Evolutionary conservation across 305 asterid species (phyloP).

Genomic region (Fraxinus xanthoxyloides): DNA sequence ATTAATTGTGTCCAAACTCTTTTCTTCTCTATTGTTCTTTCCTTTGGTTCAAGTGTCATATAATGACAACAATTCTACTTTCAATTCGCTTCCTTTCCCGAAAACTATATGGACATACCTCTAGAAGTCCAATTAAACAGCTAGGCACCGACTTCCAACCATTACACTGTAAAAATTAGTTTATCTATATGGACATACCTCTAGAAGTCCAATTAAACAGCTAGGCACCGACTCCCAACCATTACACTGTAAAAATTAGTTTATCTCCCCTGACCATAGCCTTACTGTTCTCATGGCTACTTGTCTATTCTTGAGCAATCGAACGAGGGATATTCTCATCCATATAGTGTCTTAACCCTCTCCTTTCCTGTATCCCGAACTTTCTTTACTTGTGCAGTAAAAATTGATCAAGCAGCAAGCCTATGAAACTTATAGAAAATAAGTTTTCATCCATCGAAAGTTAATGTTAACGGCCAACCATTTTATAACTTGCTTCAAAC

Average conservation of each 20-base stretch:
- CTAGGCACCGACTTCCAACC: not conserved
- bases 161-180: not conserved
- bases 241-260: not conserved
- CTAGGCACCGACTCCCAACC: not conserved
- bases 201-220: not conserved
- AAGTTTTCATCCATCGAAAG: not conserved
- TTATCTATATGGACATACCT: not conserved
- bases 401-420: not conserved
- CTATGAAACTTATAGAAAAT: not conserved
- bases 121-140: not conserved
- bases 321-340: not conserved
- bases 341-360: not conserved
- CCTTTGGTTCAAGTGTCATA: not conserved
- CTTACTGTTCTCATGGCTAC: not conserved
- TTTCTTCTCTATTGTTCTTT: not conserved
- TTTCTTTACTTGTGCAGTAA: not conserved
- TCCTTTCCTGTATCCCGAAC: not conserved
- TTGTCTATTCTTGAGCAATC: not conserved
- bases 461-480: not conserved
- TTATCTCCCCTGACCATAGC: not conserved
- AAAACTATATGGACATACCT: not conserved
- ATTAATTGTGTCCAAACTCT: not conserved
- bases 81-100: not conserved
- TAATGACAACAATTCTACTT: not conserved
- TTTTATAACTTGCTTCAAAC: not conserved